phyloP scores from a whole-genome alignment of 495 filamentous ascomycete genomes.

The Amorphotheca resinae region DNA sequence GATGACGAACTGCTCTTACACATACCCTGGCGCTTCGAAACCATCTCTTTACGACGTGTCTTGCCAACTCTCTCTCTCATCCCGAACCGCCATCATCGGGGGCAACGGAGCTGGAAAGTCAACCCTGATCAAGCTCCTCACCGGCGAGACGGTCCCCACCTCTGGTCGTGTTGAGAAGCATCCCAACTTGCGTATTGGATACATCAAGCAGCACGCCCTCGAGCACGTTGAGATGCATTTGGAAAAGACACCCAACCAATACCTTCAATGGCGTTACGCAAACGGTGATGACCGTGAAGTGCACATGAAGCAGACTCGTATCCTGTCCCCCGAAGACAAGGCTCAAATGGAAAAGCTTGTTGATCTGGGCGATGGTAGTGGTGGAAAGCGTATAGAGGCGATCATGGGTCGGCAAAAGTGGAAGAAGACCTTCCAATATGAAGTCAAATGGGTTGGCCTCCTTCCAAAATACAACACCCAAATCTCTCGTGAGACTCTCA shows the following conservation, averaged over 20 bases:
- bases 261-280: conserved; percentile 96
- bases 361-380: conserved; percentile 71
- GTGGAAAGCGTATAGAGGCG: conserved; percentile 65
- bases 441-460: conserved; percentile 83
- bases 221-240: conserved; percentile 99
- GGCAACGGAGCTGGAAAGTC: conserved; percentile 98
- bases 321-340: conserved; percentile 72
- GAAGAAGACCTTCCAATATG: conserved; percentile 99
- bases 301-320: conserved; percentile 90
- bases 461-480: conserved; percentile 88
- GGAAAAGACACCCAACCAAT: conserved; percentile 98
- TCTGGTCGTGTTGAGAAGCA: conserved; percentile 91
- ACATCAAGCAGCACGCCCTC: conserved; percentile 98
- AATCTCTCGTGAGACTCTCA: conserved; percentile 85
- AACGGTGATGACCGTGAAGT: conserved; percentile 97
- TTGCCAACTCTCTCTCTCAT: conserved; percentile 75
- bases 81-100: conserved; percentile 89
- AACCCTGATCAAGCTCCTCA: conserved; percentile 93
- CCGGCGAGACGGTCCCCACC: conserved; percentile 87
- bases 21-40: conserved; percentile 75
- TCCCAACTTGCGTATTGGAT: conserved; percentile 95
- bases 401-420: conserved; percentile 95
- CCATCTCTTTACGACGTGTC: conserved; percentile 82
- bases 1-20: conserved; percentile 83
- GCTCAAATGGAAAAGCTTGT: conserved; percentile 83